Conservation (phyloP, 75 land plant species). For the Larix kaempferi region DNA sequence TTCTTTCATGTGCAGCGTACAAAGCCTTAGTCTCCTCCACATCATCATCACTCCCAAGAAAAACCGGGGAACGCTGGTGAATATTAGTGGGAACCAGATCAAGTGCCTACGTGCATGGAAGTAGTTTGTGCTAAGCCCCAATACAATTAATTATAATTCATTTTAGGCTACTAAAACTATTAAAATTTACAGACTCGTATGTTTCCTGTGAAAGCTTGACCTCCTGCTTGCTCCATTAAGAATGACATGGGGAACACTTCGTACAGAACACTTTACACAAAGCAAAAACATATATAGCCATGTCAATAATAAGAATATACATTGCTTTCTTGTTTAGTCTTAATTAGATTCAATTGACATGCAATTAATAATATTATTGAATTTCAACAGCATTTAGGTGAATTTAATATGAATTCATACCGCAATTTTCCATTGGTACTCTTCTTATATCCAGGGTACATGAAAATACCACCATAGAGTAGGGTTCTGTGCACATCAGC, state of each 20-base stretch:
- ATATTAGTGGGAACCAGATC: conserved; percentile 83
- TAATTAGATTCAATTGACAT: no score
- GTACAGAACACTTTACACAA: conserved; percentile 79
- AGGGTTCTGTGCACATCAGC: conserved; percentile 32
- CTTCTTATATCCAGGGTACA: conserved; percentile 37
- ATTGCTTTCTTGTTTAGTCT: no score
- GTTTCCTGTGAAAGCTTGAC: conserved; percentile 94
- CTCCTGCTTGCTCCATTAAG: conserved; percentile 98
- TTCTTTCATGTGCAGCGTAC: conserved; percentile 59
- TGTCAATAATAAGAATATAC: no score
- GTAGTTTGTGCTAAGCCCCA: background rate
- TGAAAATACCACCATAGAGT: conserved; percentile 28
- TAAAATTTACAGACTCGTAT: conserved; percentile 50
- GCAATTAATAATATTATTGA: no score
- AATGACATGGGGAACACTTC: conserved; percentile 99
- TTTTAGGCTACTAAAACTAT: no score
- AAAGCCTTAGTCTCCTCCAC: conserved; percentile 85
- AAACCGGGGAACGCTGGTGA: conserved; percentile 86
- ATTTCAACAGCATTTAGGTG: no score
- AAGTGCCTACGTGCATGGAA: conserved; percentile 69
- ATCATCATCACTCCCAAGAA: conserved; percentile 95
- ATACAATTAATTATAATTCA: background rate
- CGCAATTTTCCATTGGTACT: conserved; percentile 50
- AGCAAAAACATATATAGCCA: conserved; percentile 31
- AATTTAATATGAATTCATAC: conserved; percentile 25